phyloP scores from a whole-genome alignment of 495 filamentous ascomycete genomes.

The Clavariopsis aquatica region DNA sequence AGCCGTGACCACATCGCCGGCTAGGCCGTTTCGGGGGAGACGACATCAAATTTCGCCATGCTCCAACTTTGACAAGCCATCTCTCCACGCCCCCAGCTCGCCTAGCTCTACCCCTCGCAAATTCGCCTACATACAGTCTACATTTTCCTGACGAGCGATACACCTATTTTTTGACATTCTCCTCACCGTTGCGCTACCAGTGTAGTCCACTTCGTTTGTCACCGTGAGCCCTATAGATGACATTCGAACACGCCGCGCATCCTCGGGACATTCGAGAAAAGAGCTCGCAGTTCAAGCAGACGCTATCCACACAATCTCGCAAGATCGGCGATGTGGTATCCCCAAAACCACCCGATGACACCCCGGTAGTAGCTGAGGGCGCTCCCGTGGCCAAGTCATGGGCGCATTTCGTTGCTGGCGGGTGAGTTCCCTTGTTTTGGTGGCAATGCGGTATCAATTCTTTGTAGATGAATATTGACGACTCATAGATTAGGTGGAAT shows the following conservation, averaged over 20 bases:
- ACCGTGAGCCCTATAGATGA: slow-evolving; percentile 25
- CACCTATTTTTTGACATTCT: neutral
- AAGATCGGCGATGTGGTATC: slow-evolving; percentile 63
- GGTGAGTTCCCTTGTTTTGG: slow-evolving; percentile 55
- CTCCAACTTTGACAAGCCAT: neutral
- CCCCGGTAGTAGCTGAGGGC: slow-evolving; percentile 44
- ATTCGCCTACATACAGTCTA: neutral
- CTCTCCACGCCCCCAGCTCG: neutral
- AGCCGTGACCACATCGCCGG: neutral
- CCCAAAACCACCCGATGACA: slow-evolving; percentile 43
- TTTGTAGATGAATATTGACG: slow-evolving; percentile 16
- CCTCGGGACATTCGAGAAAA: slow-evolving; percentile 23
- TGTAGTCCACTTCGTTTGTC: neutral
- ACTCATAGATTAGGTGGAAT: slow-evolving; percentile 73
- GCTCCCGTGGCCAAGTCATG: slow-evolving; percentile 72
- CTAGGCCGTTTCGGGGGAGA: slow-evolving; percentile 2
- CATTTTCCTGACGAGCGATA: neutral
- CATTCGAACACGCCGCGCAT: slow-evolving; percentile 26
- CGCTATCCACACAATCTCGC: slow-evolving; percentile 54
- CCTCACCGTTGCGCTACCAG: neutral
- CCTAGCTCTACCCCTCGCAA: neutral
- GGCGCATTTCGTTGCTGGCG: slow-evolving; percentile 86
- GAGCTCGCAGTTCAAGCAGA: slow-evolving; percentile 20
- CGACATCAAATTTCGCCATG: slow-evolving; percentile 10
- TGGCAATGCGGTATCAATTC: neutral